Evolutionary conservation across 805 yeast genomes (phyloP).

Genomic region (Starmera amethionina): DNA sequence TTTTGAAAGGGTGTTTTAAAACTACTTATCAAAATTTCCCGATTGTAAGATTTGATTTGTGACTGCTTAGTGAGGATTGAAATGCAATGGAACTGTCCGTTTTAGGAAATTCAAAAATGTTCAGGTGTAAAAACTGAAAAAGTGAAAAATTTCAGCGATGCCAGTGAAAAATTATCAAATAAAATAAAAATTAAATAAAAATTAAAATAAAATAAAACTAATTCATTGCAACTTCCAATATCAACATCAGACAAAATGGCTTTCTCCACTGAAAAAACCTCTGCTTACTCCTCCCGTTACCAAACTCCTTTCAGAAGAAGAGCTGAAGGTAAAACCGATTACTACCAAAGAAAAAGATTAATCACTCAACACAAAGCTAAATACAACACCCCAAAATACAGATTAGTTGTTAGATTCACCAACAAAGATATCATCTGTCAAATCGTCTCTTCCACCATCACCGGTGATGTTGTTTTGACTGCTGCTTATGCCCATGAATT

Average conservation of each 20-base stretch:
- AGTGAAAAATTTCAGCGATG: not conserved
- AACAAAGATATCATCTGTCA: constrained; percentile 99
- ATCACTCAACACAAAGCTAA: constrained; percentile 99
- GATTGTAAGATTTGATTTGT: too few species aligned
- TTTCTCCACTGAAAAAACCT: constrained; percentile 69
- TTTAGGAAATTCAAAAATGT: too few species aligned
- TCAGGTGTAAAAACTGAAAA: too few species aligned
- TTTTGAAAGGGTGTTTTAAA: too few species aligned
- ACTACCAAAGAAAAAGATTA: constrained; percentile 99
- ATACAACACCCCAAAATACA: constrained; percentile 99
- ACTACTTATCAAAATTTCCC: too few species aligned
- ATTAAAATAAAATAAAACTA: not conserved
- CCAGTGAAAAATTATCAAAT: not conserved
- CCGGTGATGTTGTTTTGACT: constrained; percentile 92
- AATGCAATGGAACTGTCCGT: too few species aligned
- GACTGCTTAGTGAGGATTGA: too few species aligned
- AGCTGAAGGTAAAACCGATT: constrained; percentile 99
- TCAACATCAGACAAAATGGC: constrained; percentile 40
- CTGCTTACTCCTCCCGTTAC: constrained; percentile 98
- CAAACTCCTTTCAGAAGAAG: constrained; percentile 99
- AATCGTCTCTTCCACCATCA: constrained; percentile 91
- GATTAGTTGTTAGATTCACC: constrained; percentile 99
- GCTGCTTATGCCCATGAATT: constrained; percentile 99
- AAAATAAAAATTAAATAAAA: too few species aligned
- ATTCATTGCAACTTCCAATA: not conserved